Evolutionary conservation across 2,329 filamentous ascomycete genomes (phyloP).

Genomic region (Ascochyta lentis): DNA sequence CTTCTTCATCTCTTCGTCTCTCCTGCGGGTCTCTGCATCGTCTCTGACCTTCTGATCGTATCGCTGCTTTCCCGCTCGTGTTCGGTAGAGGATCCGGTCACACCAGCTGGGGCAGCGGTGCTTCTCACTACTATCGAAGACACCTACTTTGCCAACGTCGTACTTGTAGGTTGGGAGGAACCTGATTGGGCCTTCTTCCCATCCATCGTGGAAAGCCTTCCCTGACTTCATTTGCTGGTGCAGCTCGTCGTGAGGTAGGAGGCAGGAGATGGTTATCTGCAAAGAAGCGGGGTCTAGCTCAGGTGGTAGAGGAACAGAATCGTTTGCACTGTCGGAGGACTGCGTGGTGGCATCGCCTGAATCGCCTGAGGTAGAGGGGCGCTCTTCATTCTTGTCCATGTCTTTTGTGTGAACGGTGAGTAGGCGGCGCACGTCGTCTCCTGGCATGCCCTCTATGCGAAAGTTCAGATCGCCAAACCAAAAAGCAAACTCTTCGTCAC

Average conservation of each 20-base stretch:
- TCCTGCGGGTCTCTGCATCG: constrained; percentile 70
- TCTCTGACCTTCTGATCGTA: constrained; percentile 71
- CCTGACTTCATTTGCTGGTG: constrained; percentile 72
- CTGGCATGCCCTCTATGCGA: constrained; percentile 83
- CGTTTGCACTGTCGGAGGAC: constrained; percentile 22
- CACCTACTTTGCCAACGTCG: constrained; percentile 87
- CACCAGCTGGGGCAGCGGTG: constrained; percentile 94
- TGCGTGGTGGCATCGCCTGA: constrained; percentile 27
- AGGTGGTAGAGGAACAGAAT: constrained; percentile 46
- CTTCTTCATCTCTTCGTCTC: constrained; percentile 84
- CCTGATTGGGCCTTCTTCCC: constrained; percentile 84
- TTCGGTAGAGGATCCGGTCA: constrained; percentile 88
- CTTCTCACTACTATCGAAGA: constrained; percentile 97
- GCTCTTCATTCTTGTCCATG: constrained; percentile 51
- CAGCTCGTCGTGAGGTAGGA: constrained; percentile 90
- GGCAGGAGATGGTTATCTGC: constrained; percentile 84
- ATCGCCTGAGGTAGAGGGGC: constrained; percentile 27
- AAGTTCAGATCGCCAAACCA: constrained; percentile 99
- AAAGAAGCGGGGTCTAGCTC: constrained; percentile 82
- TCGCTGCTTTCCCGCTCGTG: constrained; percentile 70
- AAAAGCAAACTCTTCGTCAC: constrained; percentile 91
- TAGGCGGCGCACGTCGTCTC: constrained; percentile 85
- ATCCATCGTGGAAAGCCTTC: constrained; percentile 90
- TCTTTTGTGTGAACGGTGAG: constrained; percentile 84
- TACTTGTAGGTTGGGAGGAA: constrained; percentile 98